Percentiles rank a stretch among this genome's conserved stretches.
Evolutionary conservation across 768 basidiomycete species (phyloP).

Genomic region (Boletellus ananas): DNA sequence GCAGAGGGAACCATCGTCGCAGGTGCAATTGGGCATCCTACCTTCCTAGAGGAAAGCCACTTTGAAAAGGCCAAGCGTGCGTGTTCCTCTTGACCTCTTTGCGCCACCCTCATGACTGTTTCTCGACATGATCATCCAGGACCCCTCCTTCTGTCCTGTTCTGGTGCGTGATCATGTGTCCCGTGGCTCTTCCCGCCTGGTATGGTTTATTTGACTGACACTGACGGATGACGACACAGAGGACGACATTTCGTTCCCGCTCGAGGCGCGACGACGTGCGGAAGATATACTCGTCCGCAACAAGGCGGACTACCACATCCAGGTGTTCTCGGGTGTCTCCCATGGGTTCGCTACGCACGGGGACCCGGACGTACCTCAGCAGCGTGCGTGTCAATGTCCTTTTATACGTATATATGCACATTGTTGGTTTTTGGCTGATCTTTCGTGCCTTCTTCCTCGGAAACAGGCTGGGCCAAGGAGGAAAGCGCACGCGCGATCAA

Average conservation of each 20-base stretch:
- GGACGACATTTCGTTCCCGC: conserved; percentile 47
- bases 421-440: no score
- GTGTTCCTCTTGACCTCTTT: conserved; percentile 4
- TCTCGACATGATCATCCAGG: conserved; percentile 4
- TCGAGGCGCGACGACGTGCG: conserved; percentile 46
- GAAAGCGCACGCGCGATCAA: conserved; percentile 38
- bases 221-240: conserved; percentile 30
- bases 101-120: no score
- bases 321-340: conserved; percentile 46
- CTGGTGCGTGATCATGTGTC: conserved; percentile 14
- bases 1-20: conserved; percentile 42
- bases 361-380: conserved; percentile 9
- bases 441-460: neutral
- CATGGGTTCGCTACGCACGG: conserved; percentile 24
- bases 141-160: conserved; percentile 21
- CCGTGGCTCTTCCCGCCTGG: no score
- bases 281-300: conserved; percentile 50
- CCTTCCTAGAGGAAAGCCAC: conserved; percentile 48
- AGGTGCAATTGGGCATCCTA: conserved; percentile 52
- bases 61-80: conserved; percentile 46
- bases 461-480: conserved; percentile 55
- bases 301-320: conserved; percentile 49
- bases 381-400: conserved; percentile 21
- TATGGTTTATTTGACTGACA: neutral
- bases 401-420: neutral